Evolutionary conservation across 108 stramenopile species (phyloP).

Genomic region (Skeletonema grethae): DNA sequence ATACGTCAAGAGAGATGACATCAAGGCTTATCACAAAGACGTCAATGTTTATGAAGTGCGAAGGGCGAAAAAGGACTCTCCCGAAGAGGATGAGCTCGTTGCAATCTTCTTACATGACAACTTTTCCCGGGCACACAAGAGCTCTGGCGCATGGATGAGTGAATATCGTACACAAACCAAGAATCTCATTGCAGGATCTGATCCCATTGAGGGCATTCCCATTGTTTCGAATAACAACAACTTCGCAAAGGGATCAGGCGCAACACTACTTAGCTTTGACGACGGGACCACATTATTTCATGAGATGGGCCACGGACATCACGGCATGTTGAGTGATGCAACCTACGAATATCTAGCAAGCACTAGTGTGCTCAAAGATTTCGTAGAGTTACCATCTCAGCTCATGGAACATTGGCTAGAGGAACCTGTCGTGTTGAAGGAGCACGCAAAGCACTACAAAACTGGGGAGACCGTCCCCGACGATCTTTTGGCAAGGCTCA

Average conservation of each 20-base stretch:
- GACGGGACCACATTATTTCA: slow-evolving; percentile 65
- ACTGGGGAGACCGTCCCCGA: slow-evolving; percentile 71
- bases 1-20: slow-evolving; percentile 57
- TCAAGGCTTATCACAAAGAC: slow-evolving; percentile 70
- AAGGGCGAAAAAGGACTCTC: slow-evolving; percentile 17
- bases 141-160: slow-evolving; percentile 82
- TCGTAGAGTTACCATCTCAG: slow-evolving; percentile 81
- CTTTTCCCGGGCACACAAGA: slow-evolving; percentile 67
- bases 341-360: slow-evolving; percentile 70
- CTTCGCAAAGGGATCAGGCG: slow-evolving; percentile 66
- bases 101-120: slow-evolving; percentile 82
- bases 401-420: slow-evolving; percentile 84
- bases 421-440: slow-evolving; percentile 61
- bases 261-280: slow-evolving; percentile 66
- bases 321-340: slow-evolving; percentile 73
- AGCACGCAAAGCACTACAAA: slow-evolving; percentile 66
- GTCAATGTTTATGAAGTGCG: slow-evolving; percentile 79
- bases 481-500: slow-evolving; percentile 67
- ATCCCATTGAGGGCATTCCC: slow-evolving; percentile 59
- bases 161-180: slow-evolving; percentile 79
- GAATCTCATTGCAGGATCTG: slow-evolving; percentile 56
- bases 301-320: slow-evolving; percentile 73
- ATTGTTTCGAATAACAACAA: slow-evolving; percentile 85
- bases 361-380: slow-evolving; percentile 74
- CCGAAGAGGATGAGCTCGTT: slow-evolving; percentile 54